Conservation (phyloP, 306 rosid species). For the Carpinus fangiana region DNA sequence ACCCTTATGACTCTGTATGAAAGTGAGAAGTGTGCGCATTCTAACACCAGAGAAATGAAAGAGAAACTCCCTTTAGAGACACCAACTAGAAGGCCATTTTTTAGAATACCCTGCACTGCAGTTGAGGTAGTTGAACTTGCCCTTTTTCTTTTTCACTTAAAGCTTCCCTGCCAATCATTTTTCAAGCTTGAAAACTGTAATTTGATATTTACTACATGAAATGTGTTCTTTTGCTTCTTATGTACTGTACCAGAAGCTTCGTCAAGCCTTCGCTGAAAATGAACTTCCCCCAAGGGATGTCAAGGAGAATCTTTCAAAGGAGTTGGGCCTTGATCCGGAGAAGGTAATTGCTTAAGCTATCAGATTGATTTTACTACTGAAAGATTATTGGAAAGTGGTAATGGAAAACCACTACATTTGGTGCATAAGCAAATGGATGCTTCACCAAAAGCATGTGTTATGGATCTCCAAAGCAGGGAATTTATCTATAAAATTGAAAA, state of each 20-base stretch:
- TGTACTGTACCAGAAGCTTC: constrained; percentile 67
- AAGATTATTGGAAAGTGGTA: neutral
- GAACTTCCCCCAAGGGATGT: constrained; percentile 83
- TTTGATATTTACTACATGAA: neutral
- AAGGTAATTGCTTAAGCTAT: constrained; percentile 49
- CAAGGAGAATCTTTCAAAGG: constrained; percentile 69
- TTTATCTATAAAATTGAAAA: neutral
- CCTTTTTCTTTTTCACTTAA: constrained; percentile 9
- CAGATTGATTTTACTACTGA: constrained; percentile 7
- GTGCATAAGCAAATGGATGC: neutral
- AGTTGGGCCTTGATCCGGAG: constrained; percentile 74
- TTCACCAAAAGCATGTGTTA: neutral
- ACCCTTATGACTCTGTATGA: constrained; percentile 83
- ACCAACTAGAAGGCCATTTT: constrained; percentile 51
- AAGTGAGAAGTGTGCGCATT: constrained; percentile 46
- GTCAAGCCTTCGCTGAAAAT: constrained; percentile 73
- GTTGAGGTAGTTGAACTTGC: constrained; percentile 59
- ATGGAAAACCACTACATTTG: neutral
- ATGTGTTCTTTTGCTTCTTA: constrained; percentile 24
- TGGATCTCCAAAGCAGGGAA: neutral
- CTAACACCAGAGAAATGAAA: constrained; percentile 22
- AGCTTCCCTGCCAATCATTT: neutral
- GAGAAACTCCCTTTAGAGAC: constrained; percentile 26
- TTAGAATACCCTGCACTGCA: constrained; percentile 70
- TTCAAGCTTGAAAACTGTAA: neutral